Base-by-base conservation (phyloP, 1,139 yeast genomes). In the Saccharomycopsis phalli region DNA sequence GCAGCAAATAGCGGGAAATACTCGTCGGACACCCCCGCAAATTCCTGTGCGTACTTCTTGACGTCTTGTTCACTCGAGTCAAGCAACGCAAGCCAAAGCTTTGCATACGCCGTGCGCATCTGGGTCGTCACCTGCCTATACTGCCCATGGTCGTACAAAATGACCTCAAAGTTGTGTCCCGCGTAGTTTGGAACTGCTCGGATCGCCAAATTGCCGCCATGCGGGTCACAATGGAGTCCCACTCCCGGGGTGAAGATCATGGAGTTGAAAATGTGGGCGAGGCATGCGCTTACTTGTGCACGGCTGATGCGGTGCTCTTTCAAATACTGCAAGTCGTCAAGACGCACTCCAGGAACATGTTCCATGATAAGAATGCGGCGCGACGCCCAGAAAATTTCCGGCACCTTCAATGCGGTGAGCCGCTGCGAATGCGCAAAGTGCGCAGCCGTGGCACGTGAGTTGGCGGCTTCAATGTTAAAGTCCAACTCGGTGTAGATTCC, bases 211-310 rank as follows among this genome's bases (percentile, higher is more conserved):
- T 91, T 93, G 1, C 99, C 99, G 11, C 95, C 95, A 58, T 91
- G 99, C 1, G 98, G 98, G 58, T 91, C 99, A 62, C 98, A 91
- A 57, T 91, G 99, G 38, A 91, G 73, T 0, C 88, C 87, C 14
- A 86, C 95, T 22, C 76, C 79, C 0, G 95, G 94, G 1, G 94
- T 81, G 62, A 91, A 91, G 35, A 93, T 86, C 99, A 91, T 91
- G 55, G 79, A 80, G 62, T 88, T 86, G 66, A 91, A 91, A 22
- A 86, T 77, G 54, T 88, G 95, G 0, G 96, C 78, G 36, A 91
- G 66, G 55, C 97, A 91, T 6, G 78, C 65, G 3, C 94, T 80
- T 3, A 91, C 94, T 49, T 84, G 81, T 1, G 81, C 73, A 13
- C 94, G 66, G 18, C 81, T 74, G 42, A 91, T 87, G 29, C 71